phyloP scores from a whole-genome alignment of 1,284 basidiomycete genomes.

The Leccinum insolens region DNA sequence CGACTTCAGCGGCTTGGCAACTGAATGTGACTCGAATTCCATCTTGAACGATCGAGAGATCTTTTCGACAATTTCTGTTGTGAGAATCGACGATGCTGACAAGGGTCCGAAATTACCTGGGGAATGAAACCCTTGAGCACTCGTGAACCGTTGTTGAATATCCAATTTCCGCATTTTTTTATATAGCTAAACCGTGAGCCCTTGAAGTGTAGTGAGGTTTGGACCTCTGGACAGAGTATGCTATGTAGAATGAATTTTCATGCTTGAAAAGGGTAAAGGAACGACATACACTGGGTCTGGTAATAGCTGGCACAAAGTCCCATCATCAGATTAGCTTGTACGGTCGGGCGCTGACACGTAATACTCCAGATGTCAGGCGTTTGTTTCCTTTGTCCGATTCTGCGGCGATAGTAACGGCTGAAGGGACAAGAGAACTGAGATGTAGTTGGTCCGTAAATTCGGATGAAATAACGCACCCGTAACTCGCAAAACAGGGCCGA shows the following conservation, averaged over 20 bases:
- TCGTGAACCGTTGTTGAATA: neutral
- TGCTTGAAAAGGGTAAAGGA: neutral
- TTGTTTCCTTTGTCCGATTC: neutral
- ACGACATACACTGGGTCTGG: neutral
- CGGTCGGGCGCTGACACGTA: neutral
- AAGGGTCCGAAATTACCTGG: neutral
- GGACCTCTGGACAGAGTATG: neutral
- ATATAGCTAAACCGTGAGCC: neutral
- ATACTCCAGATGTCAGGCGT: neutral
- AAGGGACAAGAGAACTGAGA: neutral
- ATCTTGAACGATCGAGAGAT: neutral
- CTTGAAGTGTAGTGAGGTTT: neutral
- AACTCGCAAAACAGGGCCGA: neutral
- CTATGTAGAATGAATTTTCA: neutral
- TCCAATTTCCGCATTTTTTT: neutral
- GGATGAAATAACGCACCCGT: neutral
- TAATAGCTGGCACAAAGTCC: neutral
- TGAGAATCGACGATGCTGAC: neutral
- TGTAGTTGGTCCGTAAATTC: neutral
- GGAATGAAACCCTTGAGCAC: neutral
- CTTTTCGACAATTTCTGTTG: neutral
- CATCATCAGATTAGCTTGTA: neutral
- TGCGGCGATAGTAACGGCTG: neutral
- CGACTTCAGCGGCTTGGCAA: neutral
- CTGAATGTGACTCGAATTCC: neutral